Evolutionary conservation across 2,329 filamentous ascomycete species (phyloP).

Genomic region (Juglanconis oblonga): DNA sequence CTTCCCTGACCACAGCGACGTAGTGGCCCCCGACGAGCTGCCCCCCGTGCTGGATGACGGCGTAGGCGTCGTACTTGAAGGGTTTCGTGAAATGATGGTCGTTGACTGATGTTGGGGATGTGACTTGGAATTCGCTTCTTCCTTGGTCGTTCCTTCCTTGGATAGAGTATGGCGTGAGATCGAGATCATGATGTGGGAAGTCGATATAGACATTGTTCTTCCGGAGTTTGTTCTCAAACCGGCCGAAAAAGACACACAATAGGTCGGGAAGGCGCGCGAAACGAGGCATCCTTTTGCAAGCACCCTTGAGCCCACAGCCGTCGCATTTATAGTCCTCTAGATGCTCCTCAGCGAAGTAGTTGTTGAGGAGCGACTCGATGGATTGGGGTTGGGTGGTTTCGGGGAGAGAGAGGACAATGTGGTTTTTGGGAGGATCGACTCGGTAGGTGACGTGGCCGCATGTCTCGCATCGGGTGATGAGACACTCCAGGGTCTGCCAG

Average conservation of each 20-base stretch:
- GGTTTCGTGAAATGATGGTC: constrained; percentile 48
- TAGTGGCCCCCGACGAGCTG: constrained; percentile 76
- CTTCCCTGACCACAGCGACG: constrained; percentile 64
- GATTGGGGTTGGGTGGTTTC: constrained; percentile 27
- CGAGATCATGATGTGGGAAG: constrained; percentile 72
- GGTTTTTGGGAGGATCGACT: constrained; percentile 46
- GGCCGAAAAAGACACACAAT: constrained; percentile 74
- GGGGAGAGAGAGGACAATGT: constrained; percentile 47
- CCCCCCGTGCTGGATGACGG: constrained; percentile 75
- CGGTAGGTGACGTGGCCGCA: constrained; percentile 49
- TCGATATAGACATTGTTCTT: constrained; percentile 72
- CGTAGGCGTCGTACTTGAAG: constrained; percentile 82
- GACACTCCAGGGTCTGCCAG: constrained; percentile 74
- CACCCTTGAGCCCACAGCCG: constrained; percentile 65
- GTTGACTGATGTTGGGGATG: constrained; percentile 24
- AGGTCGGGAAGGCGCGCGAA: constrained; percentile 77
- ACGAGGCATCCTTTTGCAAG: constrained; percentile 67
- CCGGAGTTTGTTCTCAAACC: constrained; percentile 42
- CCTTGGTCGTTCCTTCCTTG: constrained; percentile 26
- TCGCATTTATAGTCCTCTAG: constrained; percentile 72
- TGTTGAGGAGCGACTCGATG: constrained; percentile 63
- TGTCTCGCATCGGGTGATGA: constrained; percentile 65
- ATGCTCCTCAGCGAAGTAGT: constrained; percentile 66
- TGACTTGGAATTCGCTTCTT: constrained; percentile 11
- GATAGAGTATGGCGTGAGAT: constrained; percentile 46